Evolutionary conservation across 768 basidiomycete genomes (phyloP).

Genomic region (Sporobolomyces phaffii): DNA sequence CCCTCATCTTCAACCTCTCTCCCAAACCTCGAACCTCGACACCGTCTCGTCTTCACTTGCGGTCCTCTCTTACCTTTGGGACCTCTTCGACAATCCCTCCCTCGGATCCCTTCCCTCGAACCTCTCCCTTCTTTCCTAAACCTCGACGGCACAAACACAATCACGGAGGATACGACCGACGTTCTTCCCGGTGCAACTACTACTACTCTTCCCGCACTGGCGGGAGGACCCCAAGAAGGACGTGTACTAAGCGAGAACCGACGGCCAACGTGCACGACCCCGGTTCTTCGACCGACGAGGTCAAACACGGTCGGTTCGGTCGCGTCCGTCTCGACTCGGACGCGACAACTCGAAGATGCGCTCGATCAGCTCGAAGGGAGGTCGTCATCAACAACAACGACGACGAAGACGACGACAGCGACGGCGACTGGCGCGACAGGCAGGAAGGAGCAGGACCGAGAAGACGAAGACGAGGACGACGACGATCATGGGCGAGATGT

Average conservation of each 20-base stretch:
- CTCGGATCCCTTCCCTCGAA: not conserved
- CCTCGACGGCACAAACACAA: too few species aligned
- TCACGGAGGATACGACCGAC: too few species aligned
- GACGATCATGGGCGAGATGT: too few species aligned
- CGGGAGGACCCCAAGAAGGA: too few species aligned
- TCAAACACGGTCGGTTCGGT: slow-evolving; percentile 7
- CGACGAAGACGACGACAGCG: not conserved
- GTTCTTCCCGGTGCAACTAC: not conserved
- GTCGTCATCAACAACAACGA: not conserved
- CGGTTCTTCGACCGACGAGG: not conserved
- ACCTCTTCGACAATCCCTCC: not conserved
- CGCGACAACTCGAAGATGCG: not conserved
- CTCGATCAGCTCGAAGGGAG: slow-evolving; percentile 31
- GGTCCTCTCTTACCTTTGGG: not conserved
- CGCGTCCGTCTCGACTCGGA: not conserved
- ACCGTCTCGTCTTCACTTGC: too few species aligned
- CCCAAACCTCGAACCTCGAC: too few species aligned
- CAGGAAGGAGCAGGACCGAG: too few species aligned
- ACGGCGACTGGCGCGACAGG: too few species aligned
- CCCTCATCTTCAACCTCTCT: not conserved
- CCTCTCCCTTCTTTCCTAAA: not conserved
- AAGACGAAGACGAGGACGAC: too few species aligned
- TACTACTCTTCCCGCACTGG: not conserved
- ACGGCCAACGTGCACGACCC: not conserved
- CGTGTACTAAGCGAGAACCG: too few species aligned